Percentiles rank a stretch among this genome's conserved stretches.
Evolutionary conservation across 805 yeast species (phyloP).

Genomic region (Pichia ethanolica): DNA sequence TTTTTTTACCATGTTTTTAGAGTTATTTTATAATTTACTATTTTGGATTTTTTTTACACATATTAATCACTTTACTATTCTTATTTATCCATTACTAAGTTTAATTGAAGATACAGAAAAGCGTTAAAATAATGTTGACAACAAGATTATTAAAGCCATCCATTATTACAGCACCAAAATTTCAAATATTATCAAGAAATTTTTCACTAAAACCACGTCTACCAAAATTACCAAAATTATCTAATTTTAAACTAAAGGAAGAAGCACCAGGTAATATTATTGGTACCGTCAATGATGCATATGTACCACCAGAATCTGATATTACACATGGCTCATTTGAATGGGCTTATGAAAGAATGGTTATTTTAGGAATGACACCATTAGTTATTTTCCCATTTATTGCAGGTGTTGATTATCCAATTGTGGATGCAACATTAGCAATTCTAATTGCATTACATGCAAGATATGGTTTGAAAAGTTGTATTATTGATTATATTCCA

Average conservation of each 20-base stretch:
- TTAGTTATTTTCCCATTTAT: conserved; percentile 68
- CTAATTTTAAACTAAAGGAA: conserved; percentile 46
- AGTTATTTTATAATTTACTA: too few relatives aligned
- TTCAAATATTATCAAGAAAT: not conserved
- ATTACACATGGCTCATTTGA: conserved; percentile 78
- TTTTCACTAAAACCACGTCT: conserved; percentile 19
- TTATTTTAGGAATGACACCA: conserved; percentile 70
- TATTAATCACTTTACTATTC: too few relatives aligned
- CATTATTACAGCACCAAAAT: not conserved
- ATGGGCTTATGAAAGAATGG: conserved; percentile 82
- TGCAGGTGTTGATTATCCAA: conserved; percentile 60
- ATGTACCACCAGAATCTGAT: conserved; percentile 52
- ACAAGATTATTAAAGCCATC: conserved; percentile 6
- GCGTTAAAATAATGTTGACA: not conserved
- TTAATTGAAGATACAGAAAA: too few relatives aligned
- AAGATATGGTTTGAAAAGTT: conserved; percentile 80
- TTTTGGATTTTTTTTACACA: too few relatives aligned
- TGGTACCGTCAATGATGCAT: conserved; percentile 93
- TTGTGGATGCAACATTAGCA: conserved; percentile 69
- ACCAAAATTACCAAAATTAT: conserved; percentile 15
- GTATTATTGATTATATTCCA: conserved; percentile 91
- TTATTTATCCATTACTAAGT: too few relatives aligned
- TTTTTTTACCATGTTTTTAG: too few relatives aligned
- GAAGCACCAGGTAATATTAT: conserved; percentile 87
- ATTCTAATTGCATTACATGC: conserved; percentile 65